Evolutionary conservation across 345 rosid genomes (phyloP).

Genomic region (Salix exigua): DNA sequence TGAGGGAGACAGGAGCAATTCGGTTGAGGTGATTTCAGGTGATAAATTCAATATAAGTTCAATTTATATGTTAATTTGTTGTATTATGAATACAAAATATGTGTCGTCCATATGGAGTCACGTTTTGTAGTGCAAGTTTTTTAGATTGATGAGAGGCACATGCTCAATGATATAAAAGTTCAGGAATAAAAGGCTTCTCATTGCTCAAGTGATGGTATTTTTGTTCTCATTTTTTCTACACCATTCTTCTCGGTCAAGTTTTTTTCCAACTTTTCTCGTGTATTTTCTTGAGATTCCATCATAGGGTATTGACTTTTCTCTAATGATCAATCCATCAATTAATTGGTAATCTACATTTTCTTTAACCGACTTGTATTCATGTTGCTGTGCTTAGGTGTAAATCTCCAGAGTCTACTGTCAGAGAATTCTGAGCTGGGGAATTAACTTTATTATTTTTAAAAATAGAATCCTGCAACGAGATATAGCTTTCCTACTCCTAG

Average conservation of each 20-base stretch:
- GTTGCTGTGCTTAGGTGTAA: conserved; percentile 42
- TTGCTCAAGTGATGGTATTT: not conserved
- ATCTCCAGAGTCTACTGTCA: conserved; percentile 18
- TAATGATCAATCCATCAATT: not conserved
- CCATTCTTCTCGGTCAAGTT: not conserved
- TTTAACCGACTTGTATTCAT: conserved; percentile 26
- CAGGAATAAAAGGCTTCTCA: conserved; percentile 29
- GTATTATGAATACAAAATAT: conserved; percentile 25
- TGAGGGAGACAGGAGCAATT: conserved; percentile 28
- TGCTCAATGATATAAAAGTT: conserved; percentile 18
- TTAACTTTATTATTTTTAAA: conserved; percentile 17
- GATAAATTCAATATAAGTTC: conserved; percentile 38
- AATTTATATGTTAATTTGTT: conserved; percentile 38
- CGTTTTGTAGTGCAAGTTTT: conserved; percentile 30
- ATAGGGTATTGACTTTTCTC: not conserved
- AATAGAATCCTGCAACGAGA: conserved; percentile 15
- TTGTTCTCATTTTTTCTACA: not conserved
- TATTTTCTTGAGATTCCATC: not conserved
- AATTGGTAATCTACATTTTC: conserved; percentile 10
- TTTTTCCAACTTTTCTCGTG: not conserved
- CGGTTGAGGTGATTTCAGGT: conserved; percentile 42
- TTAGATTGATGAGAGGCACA: conserved; percentile 33
- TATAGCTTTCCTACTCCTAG: conserved; percentile 1
- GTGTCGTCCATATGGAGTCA: conserved; percentile 24
- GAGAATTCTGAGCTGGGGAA: conserved; percentile 33